Percentiles rank a stretch among this genome's conserved stretches.
These are phyloP conservation scores for Talaromyces sp. DNA, from an alignment of 2,329 filamentous ascomycete genomes.

Conservation along the genomic window DNA sequence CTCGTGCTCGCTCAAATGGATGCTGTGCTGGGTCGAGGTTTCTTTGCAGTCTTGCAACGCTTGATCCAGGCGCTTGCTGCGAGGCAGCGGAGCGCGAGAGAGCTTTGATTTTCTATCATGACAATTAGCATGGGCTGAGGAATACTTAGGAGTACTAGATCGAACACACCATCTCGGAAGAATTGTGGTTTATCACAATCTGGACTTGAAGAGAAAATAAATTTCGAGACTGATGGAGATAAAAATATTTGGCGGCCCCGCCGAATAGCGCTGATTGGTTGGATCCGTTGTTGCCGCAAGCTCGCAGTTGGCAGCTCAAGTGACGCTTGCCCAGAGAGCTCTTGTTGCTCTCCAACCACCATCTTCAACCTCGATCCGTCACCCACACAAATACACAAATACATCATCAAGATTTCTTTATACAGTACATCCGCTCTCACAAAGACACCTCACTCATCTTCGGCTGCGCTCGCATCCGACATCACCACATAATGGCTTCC, in stretches of 20 bases:
- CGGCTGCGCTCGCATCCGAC: conserved; percentile 11
- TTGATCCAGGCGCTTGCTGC: conserved; percentile 47
- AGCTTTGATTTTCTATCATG: conserved; percentile 54
- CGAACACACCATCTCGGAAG: background rate
- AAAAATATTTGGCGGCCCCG: conserved; percentile 14
- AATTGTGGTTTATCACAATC: background rate
- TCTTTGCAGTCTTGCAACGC: conserved; percentile 44
- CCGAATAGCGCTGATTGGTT: conserved; percentile 11
- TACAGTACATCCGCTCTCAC: background rate
- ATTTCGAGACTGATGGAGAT: conserved; percentile 13
- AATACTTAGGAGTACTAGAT: background rate
- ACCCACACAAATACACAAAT: background rate
- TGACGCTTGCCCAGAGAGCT: conserved; percentile 13
- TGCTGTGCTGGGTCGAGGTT: conserved; percentile 77
- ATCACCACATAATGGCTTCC: conserved; percentile 43
- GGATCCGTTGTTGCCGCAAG: conserved; percentile 4
- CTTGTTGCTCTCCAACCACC: conserved; percentile 1
- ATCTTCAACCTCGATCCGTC: conserved; percentile 9
- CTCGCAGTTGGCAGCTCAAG: conserved; percentile 7
- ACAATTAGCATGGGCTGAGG: background rate
- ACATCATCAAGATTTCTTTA: background rate
- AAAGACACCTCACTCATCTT: conserved; percentile 16
- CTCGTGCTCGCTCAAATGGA: conserved; percentile 84
- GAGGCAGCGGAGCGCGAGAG: conserved; percentile 46
- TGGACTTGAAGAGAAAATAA: background rate